Evolutionary conservation across 2,329 filamentous ascomycete genomes (phyloP).

Genomic region (Pseudogymnoascus sp.): DNA sequence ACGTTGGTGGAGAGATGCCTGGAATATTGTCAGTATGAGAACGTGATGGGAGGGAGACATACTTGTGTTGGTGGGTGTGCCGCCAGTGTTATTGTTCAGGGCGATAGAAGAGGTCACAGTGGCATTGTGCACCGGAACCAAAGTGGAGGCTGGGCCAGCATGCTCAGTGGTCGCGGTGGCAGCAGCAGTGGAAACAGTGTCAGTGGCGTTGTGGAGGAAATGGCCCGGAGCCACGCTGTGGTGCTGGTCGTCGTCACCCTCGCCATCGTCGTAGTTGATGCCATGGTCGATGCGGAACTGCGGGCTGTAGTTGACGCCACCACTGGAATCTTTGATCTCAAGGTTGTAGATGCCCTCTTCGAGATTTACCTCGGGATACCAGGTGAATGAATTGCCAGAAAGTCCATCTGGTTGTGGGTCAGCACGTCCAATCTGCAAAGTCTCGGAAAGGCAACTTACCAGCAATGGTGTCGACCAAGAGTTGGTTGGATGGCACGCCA

Average conservation of each 20-base stretch:
- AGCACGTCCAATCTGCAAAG: not conserved
- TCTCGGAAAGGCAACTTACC: conserved; percentile 16
- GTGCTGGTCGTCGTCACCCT: not conserved
- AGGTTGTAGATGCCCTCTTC: conserved; percentile 21
- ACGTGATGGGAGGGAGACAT: not conserved
- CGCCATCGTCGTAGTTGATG: not conserved
- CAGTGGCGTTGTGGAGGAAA: conserved; percentile 4
- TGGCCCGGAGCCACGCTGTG: not conserved
- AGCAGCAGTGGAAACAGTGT: not conserved
- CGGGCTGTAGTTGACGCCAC: conserved; percentile 21
- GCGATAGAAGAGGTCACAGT: not conserved
- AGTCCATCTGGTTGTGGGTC: conserved; percentile 16
- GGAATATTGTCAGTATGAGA: not conserved
- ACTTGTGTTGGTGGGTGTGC: conserved; percentile 3
- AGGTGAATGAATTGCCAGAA: conserved; percentile 20
- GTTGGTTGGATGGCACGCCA: conserved; percentile 19
- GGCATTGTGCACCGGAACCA: not conserved
- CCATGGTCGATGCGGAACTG: conserved; percentile 23
- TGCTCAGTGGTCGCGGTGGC: not conserved
- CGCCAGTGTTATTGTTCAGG: not conserved
- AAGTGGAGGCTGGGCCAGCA: not conserved
- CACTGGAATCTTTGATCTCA: conserved; percentile 20
- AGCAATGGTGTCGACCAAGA: conserved; percentile 21
- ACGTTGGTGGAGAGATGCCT: not conserved
- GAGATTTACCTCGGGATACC: conserved; percentile 15